Base-by-base conservation (phyloP, 208 protist species). In the Trypanosoma conorhini region DNA sequence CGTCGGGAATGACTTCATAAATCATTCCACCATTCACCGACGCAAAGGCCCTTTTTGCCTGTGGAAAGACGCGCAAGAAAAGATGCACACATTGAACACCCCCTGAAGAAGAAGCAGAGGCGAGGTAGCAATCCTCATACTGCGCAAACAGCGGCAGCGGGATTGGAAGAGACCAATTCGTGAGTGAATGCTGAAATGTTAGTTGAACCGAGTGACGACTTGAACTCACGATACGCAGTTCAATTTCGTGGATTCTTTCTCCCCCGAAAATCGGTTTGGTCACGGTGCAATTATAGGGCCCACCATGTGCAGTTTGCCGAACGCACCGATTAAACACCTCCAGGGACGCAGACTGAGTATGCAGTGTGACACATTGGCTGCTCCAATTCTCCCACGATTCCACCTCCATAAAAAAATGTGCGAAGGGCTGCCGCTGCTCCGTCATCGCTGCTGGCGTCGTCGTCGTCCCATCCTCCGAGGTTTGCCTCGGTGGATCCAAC, bases 171-270 rank as follows among this genome's bases (percentile, higher is more conserved):
- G 35, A 38, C 68, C 76, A 73, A 54, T 48, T 65, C 52, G 69
- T 68, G 46, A 60, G 22, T 28, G 52, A 10, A 59, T 82, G 62
- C 60, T 88, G 79, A 46, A 93, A 76, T 15, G 54, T 72, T 46
- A 93, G 60, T 26, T 80, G 58, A 8, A 89, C 63, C 0, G 83
- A 75, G 30, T 64, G 38, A 12, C 59, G 55, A 28, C 52, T 71
- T 8, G 82, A 80, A 21, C 68, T 86, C 28, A 81, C 30, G 62
- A 93, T 62, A 19, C 70, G 74, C 59, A 93, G 52, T 28, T 84
- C 64, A 33, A 93, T 72, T n/a, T 82, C 64, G 65, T 93, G 88
- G 22, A 77, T 61, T 58, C 88, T 82, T 28, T 52, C 30, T 9
- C 63, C 60, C 7, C 70, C 74, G 63, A 93, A 80, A 52, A 69